Base-by-base conservation (phyloP, 495 filamentous ascomycete genomes). In the Lindgomyces ingoldianus region DNA sequence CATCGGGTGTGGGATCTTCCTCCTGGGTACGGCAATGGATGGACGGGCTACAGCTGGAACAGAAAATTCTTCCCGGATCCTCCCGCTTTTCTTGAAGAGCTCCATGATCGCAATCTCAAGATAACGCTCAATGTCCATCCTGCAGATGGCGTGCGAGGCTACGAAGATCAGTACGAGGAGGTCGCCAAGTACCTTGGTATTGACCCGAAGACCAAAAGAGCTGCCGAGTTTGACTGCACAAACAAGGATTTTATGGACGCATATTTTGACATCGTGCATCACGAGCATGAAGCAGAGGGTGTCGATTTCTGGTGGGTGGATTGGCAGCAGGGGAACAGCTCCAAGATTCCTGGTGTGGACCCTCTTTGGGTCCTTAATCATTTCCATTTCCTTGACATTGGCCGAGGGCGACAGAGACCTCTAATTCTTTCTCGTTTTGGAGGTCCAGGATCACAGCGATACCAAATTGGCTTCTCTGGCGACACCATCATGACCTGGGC, bases 21-120 rank as follows among this genome's bases (percentile, higher is more conserved):
- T 22, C 61, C 60, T 6, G 72, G 77, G 9, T 69, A 82, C 1
- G 64, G 65, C 10, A 67, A 48, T 41, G 72, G 72, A 8, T 87
- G 84, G 84, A 87, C 84, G 0, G 84, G 84, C 0, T 87, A 87
- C 68, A 83, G 78, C 24, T 87, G 84, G 84, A 82, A 86, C 62
- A 76, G 69, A 27, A 65, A 81, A 26, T 70, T 86, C 0, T 84
- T 87, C 52, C 83, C 83, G 0, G 70, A 84, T 26, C 83, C 84
- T 0, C 55, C 70, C 4, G 65, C 42, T 1, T 83, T 85, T 44
- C 27, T 79, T 1, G 21, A 67, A 2, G 72, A 80, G 12, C 68
- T 87, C 26, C 83, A 80, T 62, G 52, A 74, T 1, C 69, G 76
- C 2, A 70, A 72, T 14, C 65, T 85, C 25, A 80, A 77, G 58